Percentiles rank a stretch among this genome's conserved stretches.
Conservation (phyloP, 2,329 filamentous ascomycete species). For the Akanthomyces uredinophilus region DNA sequence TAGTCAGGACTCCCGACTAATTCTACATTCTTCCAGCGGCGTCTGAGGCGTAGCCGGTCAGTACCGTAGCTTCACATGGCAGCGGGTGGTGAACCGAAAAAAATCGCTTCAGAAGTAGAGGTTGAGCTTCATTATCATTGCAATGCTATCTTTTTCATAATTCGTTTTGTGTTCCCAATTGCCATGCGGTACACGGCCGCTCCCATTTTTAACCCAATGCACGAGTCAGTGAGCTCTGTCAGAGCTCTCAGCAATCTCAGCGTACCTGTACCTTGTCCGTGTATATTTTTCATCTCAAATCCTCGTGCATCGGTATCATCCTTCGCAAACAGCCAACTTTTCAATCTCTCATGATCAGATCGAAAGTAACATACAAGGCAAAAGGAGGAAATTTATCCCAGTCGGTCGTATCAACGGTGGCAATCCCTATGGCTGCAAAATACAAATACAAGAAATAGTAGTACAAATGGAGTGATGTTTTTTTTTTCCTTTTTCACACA, state of each 20-base stretch:
- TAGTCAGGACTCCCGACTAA: conserved; percentile 3
- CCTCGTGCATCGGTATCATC: not conserved
- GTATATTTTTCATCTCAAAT: not conserved
- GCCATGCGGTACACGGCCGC: not conserved
- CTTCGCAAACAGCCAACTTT: not conserved
- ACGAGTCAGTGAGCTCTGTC: not conserved
- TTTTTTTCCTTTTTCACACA: not conserved
- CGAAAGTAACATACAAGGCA: not conserved
- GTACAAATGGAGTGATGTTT: no score
- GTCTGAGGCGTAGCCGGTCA: not conserved
- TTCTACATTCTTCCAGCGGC: conserved; percentile 14
- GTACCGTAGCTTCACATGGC: not conserved
- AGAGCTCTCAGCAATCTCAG: not conserved
- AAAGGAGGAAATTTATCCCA: not conserved
- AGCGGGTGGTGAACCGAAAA: not conserved
- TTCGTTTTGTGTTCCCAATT: not conserved
- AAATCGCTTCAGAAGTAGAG: not conserved
- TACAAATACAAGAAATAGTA: not conserved
- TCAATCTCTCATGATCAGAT: not conserved
- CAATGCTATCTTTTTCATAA: not conserved
- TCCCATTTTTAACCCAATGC: not conserved
- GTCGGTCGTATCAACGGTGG: not conserved
- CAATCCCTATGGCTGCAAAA: not conserved
- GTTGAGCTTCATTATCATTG: not conserved
- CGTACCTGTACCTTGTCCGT: not conserved